phyloP scores from a whole-genome alignment of 2,329 filamentous ascomycete species.

The Aspergillus viridinutans region DNA sequence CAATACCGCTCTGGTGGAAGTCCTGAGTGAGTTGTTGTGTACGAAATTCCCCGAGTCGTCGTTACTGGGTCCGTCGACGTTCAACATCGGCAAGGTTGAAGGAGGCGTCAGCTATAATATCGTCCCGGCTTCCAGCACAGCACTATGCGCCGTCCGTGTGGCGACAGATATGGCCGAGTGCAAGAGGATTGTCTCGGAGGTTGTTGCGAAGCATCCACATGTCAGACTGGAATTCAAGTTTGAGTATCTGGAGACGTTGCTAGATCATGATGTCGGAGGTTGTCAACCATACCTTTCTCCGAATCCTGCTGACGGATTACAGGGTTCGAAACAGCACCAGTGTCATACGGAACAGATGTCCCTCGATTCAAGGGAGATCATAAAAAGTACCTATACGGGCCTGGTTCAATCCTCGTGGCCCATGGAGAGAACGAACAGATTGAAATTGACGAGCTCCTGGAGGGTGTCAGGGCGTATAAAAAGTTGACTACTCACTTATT shows the following conservation, averaged over 20 bases:
- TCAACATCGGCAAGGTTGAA: constrained; percentile 39
- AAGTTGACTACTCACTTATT: constrained; percentile 6
- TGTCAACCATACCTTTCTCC: background rate
- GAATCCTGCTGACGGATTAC: background rate
- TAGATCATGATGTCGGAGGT: constrained; percentile 35
- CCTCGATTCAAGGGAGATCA: constrained; percentile 32
- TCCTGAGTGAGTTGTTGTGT: constrained; percentile 22
- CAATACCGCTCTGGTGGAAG: constrained; percentile 30
- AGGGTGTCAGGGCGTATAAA: constrained; percentile 39
- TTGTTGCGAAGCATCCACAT: constrained; percentile 29
- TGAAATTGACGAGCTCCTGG: constrained; percentile 31
- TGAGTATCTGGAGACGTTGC: constrained; percentile 35
- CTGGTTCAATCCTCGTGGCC: constrained; percentile 37
- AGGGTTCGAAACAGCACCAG: constrained; percentile 34
- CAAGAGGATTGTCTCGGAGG: constrained; percentile 29
- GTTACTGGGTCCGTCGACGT: constrained; percentile 38
- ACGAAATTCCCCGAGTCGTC: constrained; percentile 32
- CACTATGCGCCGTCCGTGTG: constrained; percentile 40
- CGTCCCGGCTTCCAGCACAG: constrained; percentile 35
- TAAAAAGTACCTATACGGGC: constrained; percentile 39
- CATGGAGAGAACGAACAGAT: constrained; percentile 39
- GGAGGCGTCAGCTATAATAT: constrained; percentile 41
- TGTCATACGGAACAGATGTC: constrained; percentile 40
- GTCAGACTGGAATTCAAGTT: constrained; percentile 35
- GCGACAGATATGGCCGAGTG: constrained; percentile 33